Evolutionary conservation across 2,329 filamentous ascomycete species (phyloP), one percentile per base, ranked within the genome.

Genomic region (Pleurostoma richardsiae): DNA sequence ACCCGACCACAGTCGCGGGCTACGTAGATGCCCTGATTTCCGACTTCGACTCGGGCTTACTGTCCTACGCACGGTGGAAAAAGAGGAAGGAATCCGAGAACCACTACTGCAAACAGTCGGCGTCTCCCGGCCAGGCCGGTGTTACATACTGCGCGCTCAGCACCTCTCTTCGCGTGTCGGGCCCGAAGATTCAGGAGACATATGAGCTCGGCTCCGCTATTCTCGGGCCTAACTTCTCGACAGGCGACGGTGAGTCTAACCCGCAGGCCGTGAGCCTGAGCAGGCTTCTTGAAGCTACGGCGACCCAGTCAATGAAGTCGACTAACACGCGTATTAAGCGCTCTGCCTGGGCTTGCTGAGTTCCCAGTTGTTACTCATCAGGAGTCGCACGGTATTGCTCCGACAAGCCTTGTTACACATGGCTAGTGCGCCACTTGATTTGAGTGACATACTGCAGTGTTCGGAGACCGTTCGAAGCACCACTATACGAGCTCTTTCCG

Each of bases 11-110:
- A 5, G 60, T 64, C 29, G 53, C 52, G 51, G 53, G 47, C 40
- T 53, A 62, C 28, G 58, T 67, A 31, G 53, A 56, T 39, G 62
- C 60, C 40, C 53, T 68, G 6, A 47, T 56, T 10, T 53, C 58
- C 19, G 57, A 60, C 6, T 67, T 66, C 45, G 56, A 58, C 27
- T 51, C 49, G 19, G 62, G 56, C 8, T 52, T 65, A 4, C 55
- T 60, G 30, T 59, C 59, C 49, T 69, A 70, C 56, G 51, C 57
- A 2, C 55, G 50, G 19, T 71, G 68, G 68, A 63, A 63, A 47
- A 55, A 55, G 45, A 57, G 57, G 26, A 58, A 64, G 30, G 59
- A 62, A 46, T 50, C 49, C 39, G 44, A 56, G 30, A 68, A 70
- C 48, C 61, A 65, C 47, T 69, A 70, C 47, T 54, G 49, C 19